Conservation (phyloP, 2,329 filamentous ascomycete species). For the Stagonosporopsis tanaceti region DNA sequence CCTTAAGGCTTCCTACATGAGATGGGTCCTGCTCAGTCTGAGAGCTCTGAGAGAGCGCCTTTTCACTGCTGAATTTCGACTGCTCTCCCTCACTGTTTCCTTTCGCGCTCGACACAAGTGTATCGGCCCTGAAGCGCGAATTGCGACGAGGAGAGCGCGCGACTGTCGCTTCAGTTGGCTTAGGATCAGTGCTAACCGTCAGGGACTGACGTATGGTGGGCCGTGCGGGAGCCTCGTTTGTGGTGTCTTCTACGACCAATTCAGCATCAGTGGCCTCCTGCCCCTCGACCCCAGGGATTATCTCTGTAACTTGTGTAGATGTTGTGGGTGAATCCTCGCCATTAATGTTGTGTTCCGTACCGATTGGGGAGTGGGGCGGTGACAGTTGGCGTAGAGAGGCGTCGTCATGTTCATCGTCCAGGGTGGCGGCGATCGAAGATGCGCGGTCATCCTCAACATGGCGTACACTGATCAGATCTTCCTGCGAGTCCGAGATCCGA, state of each 20-base stretch:
- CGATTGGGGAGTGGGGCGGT: slow-evolving; percentile 36
- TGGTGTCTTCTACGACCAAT: not conserved
- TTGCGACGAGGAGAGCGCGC: slow-evolving; percentile 22
- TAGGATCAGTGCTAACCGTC: slow-evolving; percentile 46
- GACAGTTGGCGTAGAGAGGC: slow-evolving; percentile 44
- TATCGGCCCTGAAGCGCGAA: slow-evolving; percentile 32
- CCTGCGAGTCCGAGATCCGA: slow-evolving; percentile 42
- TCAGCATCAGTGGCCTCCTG: not conserved
- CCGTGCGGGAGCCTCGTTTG: not conserved
- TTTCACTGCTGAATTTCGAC: slow-evolving; percentile 54
- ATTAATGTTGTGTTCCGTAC: slow-evolving; percentile 21
- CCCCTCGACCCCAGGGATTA: not conserved
- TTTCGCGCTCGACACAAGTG: slow-evolving; percentile 25
- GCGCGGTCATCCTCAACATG: slow-evolving; percentile 51
- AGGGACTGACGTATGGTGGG: slow-evolving; percentile 28
- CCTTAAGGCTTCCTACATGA: slow-evolving; percentile 50
- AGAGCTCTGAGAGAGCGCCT: slow-evolving; percentile 30
- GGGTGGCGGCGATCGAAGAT: slow-evolving; percentile 61
- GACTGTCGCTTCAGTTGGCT: slow-evolving; percentile 17
- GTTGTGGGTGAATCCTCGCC: not conserved
- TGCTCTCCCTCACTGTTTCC: slow-evolving; percentile 29
- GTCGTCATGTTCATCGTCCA: slow-evolving; percentile 66
- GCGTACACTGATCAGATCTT: slow-evolving; percentile 45
- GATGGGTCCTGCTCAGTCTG: slow-evolving; percentile 48
- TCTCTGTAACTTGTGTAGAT: not conserved